Conservation (phyloP, 140 eudicot species). For the Senecio squalidus region DNA sequence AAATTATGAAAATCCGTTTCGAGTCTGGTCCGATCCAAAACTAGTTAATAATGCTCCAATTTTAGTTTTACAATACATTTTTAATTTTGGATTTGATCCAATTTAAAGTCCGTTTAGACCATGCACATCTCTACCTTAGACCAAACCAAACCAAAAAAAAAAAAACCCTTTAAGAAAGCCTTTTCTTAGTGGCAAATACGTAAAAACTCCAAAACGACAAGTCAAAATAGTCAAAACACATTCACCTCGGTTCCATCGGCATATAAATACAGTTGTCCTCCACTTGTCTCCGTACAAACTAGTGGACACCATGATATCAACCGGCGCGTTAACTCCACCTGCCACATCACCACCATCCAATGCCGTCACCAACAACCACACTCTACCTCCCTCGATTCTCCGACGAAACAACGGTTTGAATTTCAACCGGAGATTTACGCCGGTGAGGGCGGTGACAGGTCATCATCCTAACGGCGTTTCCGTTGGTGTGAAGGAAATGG, state of each 20-base stretch:
- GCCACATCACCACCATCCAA: constrained; percentile 35
- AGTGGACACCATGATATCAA: constrained; percentile 18
- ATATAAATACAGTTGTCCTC: constrained; percentile 2
- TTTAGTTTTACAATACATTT: too few species aligned
- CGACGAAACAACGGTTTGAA: constrained; percentile 19
- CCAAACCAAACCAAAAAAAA: too few species aligned
- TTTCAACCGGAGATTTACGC: constrained; percentile 10
- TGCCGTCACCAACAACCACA: constrained; percentile 24
- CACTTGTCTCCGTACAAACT: background rate
- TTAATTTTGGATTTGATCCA: too few species aligned
- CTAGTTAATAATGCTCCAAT: too few species aligned
- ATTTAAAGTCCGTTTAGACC: too few species aligned
- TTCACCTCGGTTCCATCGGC: constrained; percentile 1
- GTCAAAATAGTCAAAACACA: too few species aligned
- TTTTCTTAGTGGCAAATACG: too few species aligned
- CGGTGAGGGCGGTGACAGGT: constrained; percentile 27
- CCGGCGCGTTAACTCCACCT: constrained; percentile 5
- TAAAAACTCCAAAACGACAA: too few species aligned
- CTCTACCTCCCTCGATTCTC: constrained; percentile 22
- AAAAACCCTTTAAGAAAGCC: too few species aligned
- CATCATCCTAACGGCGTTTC: constrained; percentile 17
- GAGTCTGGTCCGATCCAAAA: too few species aligned
- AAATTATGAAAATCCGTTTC: too few species aligned
- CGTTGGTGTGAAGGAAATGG: constrained; percentile 5
- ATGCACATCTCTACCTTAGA: too few species aligned